These are phyloP conservation scores for Leucocoprinus sp. DNA, from an alignment of 768 basidiomycete genomes.

Conservation along the genomic window DNA sequence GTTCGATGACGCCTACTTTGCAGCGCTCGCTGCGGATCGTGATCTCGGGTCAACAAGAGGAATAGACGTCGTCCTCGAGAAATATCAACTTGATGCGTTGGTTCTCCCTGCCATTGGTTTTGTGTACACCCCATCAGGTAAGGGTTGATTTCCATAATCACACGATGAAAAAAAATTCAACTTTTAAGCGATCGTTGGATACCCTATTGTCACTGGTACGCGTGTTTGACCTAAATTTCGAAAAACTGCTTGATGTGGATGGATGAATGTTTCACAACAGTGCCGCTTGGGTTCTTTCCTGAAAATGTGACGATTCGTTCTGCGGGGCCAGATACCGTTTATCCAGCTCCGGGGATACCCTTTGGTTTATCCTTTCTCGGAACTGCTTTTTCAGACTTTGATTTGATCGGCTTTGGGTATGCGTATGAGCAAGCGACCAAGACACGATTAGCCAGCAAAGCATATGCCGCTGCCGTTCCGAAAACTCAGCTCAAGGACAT, in stretches of 20 bases:
- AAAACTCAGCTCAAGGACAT: constrained; percentile 38
- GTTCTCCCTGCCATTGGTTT: constrained; percentile 38
- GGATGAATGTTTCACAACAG: constrained; percentile 18
- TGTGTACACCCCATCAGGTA: constrained; percentile 31
- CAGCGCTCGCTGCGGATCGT: constrained; percentile 34
- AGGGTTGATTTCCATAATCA: constrained; percentile 7
- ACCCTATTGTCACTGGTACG: constrained; percentile 57
- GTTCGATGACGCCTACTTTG: constrained; percentile 35
- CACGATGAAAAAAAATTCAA: constrained; percentile 10
- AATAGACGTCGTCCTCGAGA: constrained; percentile 43
- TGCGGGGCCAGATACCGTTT: constrained; percentile 35
- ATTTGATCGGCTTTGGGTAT: constrained; percentile 49
- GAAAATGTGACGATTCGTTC: constrained; percentile 30
- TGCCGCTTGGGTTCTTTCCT: constrained; percentile 55
- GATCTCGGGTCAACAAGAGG: constrained; percentile 43
- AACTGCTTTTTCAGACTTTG: constrained; percentile 52
- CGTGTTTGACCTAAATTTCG: constrained; percentile 2
- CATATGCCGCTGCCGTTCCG: constrained; percentile 46
- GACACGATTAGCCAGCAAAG: constrained; percentile 38
- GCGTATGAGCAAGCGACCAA: constrained; percentile 62
- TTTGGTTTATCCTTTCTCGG: constrained; percentile 58
- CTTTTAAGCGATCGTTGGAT: constrained; percentile 51
- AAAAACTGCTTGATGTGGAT: neutral
- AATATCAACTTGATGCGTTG: constrained; percentile 41
- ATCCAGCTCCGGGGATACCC: constrained; percentile 48